Base-by-base conservation (phyloP, 108 stramenopile species). In the Bacterosira constricta region DNA sequence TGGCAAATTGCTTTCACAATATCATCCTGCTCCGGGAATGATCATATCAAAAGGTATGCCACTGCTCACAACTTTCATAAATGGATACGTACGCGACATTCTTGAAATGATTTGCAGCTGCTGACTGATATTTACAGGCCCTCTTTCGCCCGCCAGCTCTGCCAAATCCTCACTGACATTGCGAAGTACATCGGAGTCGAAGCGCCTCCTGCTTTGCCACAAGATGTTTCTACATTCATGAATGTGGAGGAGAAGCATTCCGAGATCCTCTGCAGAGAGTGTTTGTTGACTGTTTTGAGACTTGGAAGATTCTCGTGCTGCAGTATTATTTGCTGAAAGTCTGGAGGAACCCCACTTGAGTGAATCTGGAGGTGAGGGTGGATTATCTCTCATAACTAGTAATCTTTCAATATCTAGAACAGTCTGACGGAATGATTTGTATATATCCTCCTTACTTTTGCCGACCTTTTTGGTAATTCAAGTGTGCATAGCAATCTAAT, bases 191-290 rank as follows among this genome's bases (percentile, higher is more conserved):
- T 66, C 66, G 7, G 63, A 26, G 0, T 71, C 45, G 59, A 96
- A 96, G 9, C 95, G 88, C 30, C 85, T 51, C 31, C 83, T 83
- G 45, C 87, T 85, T 56, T 80, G 69, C 92, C 92, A 93, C 20
- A 96, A 63, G 9, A 94, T 86, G 8, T 82, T 85, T 45, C 90
- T 80, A 10, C 89, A 83, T 47, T 92, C 91, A 57, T 96, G 95
- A 47, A 96, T 86, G 63, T 89, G 90, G 0, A 96, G 75, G 81
- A 96, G 92, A 9, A 96, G 65, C 95, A 96, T 96, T 5, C 95
- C 95, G 8, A 92, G 73, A 66, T 96, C 95, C 46, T 92, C 91
- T 10, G 90, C 66, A n/a, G 79, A 62, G 3, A 79, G 52, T 12
- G 71, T 72, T 61, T 72, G 71, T 29, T 57, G 35, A 38, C 49